These are phyloP conservation scores for Phytophthora fragariae DNA, from an alignment of 352 stramenopile species.

Conservation along the genomic window DNA sequence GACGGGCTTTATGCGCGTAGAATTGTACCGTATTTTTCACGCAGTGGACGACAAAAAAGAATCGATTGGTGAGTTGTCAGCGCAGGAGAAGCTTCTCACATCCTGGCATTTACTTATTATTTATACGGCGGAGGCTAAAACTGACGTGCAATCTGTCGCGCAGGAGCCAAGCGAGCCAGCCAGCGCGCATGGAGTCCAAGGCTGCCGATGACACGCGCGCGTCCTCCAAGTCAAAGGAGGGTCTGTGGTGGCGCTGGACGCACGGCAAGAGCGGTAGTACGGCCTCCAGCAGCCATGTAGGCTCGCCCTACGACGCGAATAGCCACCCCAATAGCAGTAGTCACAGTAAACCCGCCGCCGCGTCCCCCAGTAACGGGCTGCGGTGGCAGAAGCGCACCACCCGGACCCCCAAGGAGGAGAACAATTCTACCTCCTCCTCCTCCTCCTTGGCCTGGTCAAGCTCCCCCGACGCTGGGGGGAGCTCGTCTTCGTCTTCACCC, in stretches of 20 bases:
- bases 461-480: neutral
- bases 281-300: conserved; percentile 30
- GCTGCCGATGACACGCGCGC: conserved; percentile 29
- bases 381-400: conserved; percentile 60
- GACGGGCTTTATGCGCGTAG: neutral
- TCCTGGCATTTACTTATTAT: conserved; percentile 10
- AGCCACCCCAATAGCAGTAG: conserved; percentile 34
- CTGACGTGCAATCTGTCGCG: neutral
- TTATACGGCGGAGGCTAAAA: neutral
- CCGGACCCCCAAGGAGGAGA: conserved; percentile 17
- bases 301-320: neutral
- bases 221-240: conserved; percentile 39
- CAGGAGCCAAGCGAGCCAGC: neutral
- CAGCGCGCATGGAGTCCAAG: conserved; percentile 44
- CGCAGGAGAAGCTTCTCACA: too few species aligned
- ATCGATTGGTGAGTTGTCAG: conserved; percentile 9
- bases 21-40: conserved; percentile 12
- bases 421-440: neutral
- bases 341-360: conserved; percentile 33
- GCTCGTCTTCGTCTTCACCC: conserved; percentile 21
- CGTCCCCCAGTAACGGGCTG: conserved; percentile 34
- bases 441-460: conserved; percentile 7
- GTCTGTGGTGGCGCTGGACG: conserved; percentile 79
- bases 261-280: conserved; percentile 73
- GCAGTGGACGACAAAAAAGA: conserved; percentile 20